These are phyloP conservation scores for Gymnopus androsaceus DNA, from an alignment of 1,284 basidiomycete species.

Conservation along the genomic window DNA sequence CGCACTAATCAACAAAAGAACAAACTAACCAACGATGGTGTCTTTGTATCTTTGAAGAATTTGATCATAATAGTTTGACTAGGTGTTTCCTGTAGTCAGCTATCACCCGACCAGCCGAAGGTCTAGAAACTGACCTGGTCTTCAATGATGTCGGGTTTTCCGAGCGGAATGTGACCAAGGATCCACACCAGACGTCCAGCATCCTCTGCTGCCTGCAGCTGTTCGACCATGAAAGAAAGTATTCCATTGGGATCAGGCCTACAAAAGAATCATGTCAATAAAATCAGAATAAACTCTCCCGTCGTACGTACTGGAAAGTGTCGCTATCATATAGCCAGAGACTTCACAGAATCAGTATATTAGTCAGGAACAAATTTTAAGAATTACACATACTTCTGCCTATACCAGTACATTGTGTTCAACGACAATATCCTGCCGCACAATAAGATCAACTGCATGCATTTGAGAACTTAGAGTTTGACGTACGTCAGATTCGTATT, in stretches of 20 bases:
- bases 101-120: not conserved
- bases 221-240: conserved; percentile 43
- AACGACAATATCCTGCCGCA: conserved; percentile 49
- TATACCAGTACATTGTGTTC: conserved; percentile 63
- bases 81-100: not conserved
- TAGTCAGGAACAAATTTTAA: not conserved
- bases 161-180: conserved; percentile 54
- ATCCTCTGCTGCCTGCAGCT: conserved; percentile 57
- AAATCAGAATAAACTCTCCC: too few species aligned
- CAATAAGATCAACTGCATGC: not conserved
- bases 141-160: conserved; percentile 45
- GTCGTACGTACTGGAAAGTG: conserved; percentile 36
- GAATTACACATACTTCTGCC: conserved; percentile 47
- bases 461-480: not conserved
- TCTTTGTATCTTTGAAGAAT: conserved; percentile 57
- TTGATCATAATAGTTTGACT: conserved; percentile 62
- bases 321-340: conserved; percentile 58
- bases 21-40: too few species aligned
- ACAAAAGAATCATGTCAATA: not conserved
- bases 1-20: too few species aligned
- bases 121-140: conserved; percentile 39
- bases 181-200: conserved; percentile 55
- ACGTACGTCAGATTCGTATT: conserved; percentile 45
- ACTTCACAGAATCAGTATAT: conserved; percentile 25
- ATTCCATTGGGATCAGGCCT: conserved; percentile 46